Conservation (phyloP, 2,329 filamentous ascomycete genomes). For the Venturia pyrina region DNA sequence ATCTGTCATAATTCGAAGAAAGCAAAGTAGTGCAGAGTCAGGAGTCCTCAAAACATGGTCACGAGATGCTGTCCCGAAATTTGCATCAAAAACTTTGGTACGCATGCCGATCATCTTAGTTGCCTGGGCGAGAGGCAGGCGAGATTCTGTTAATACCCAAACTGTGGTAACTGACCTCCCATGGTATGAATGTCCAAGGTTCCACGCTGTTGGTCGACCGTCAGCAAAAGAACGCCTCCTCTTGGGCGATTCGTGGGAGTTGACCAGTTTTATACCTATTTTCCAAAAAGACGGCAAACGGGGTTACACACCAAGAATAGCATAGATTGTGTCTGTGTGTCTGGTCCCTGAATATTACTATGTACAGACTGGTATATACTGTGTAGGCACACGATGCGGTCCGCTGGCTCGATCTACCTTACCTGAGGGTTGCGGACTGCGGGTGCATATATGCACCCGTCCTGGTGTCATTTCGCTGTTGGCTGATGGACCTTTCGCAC, state of each 20-base stretch:
- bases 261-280: background rate
- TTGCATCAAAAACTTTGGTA: background rate
- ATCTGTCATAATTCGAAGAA: background rate
- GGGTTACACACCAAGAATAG: background rate
- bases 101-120: background rate
- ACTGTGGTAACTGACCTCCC: background rate
- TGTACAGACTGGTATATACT: background rate
- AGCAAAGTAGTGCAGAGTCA: too few species aligned
- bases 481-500: background rate
- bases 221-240: background rate
- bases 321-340: background rate
- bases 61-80: background rate
- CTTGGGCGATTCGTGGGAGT: background rate
- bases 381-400: background rate
- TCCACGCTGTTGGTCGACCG: background rate
- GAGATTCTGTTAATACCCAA: background rate
- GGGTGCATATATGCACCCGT: background rate
- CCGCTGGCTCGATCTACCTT: background rate
- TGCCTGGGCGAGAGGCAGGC: background rate
- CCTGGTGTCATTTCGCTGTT: slow-evolving; percentile 1
- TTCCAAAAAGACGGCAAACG: background rate
- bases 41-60: too few species aligned
- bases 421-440: background rate
- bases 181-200: slow-evolving; percentile 3
- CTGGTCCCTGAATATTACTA: background rate